These are phyloP conservation scores for Cyberlindnera saturnus DNA, from an alignment of 805 yeast genomes.

Conservation along the genomic window DNA sequence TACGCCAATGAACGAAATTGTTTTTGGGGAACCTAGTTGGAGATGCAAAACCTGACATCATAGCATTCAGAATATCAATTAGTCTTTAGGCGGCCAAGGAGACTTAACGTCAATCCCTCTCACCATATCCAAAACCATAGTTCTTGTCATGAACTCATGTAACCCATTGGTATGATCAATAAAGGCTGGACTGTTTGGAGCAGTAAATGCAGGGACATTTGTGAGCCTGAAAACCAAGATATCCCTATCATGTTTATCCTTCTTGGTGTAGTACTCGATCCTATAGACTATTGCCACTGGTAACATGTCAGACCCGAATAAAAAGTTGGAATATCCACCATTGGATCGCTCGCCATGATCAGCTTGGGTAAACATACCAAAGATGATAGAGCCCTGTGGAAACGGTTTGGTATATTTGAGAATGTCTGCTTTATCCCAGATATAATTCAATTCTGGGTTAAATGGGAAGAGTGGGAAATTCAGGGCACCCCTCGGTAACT, in stretches of 20 bases:
- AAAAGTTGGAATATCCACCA: too few species aligned
- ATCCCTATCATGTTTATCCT: slow-evolving; percentile 8
- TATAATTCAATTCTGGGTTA: slow-evolving; percentile 8
- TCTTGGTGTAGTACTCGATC: slow-evolving; percentile 14
- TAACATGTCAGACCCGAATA: slow-evolving; percentile 14
- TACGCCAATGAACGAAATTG: too few species aligned
- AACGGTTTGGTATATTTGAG: slow-evolving; percentile 6
- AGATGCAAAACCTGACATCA: too few species aligned
- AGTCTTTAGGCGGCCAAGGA: too few species aligned
- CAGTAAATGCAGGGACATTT: slow-evolving; percentile 10
- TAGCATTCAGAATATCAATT: too few species aligned
- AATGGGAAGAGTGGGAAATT: slow-evolving; percentile 13
- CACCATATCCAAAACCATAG: slow-evolving; percentile 20
- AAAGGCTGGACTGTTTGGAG: slow-evolving; percentile 8
- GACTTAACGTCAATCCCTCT: slow-evolving; percentile 15
- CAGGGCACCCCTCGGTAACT: slow-evolving; percentile 4
- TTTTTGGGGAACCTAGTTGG: too few species aligned
- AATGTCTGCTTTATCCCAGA: slow-evolving; percentile 17
- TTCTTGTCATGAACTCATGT: slow-evolving; percentile 23
- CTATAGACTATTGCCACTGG: slow-evolving; percentile 14
- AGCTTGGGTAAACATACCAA: slow-evolving; percentile 17
- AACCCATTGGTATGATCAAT: slow-evolving; percentile 18
- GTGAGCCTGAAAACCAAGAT: slow-evolving; percentile 18
- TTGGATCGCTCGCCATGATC: slow-evolving; percentile 15
- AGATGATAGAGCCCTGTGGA: slow-evolving; percentile 12